Conservation (phyloP, 139 green algal genomes). For the Coelastrella sp. region DNA sequence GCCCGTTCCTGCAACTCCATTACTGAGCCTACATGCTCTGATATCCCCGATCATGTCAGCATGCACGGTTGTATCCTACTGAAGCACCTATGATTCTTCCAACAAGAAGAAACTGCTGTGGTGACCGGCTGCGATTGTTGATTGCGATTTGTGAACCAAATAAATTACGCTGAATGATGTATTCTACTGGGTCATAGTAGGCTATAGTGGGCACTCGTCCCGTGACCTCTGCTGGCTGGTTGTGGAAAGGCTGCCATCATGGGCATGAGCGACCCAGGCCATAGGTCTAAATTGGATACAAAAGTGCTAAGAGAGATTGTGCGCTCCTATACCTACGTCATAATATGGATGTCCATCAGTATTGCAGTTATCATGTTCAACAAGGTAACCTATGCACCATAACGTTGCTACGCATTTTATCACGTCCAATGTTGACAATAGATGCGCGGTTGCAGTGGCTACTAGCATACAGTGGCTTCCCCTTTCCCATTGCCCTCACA, state of each 20-base stretch:
- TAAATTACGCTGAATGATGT: too few species aligned
- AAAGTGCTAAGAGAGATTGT: constrained; percentile 53
- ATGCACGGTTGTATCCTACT: too few species aligned
- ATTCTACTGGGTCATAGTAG: background rate
- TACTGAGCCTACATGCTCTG: background rate
- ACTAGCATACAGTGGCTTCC: constrained; percentile 88
- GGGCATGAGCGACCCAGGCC: constrained; percentile 8
- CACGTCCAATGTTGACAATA: background rate
- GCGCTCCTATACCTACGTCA: constrained; percentile 77
- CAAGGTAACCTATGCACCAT: constrained; percentile 60
- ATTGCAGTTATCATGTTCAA: constrained; percentile 94
- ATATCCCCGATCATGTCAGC: background rate
- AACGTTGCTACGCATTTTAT: background rate
- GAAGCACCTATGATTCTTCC: too few species aligned
- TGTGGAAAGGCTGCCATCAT: background rate
- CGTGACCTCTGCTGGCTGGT: background rate
- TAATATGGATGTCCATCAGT: constrained; percentile 85
- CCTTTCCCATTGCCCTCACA: constrained; percentile 91
- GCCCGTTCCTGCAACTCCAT: background rate
- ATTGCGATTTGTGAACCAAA: too few species aligned
- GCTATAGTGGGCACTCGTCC: background rate
- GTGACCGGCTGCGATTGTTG: too few species aligned
- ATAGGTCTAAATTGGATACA: background rate
- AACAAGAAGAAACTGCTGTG: too few species aligned
- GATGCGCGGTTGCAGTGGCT: constrained; percentile 66